Base-by-base conservation (phyloP, 441 rosid genomes). In the Breynia disticha region DNA sequence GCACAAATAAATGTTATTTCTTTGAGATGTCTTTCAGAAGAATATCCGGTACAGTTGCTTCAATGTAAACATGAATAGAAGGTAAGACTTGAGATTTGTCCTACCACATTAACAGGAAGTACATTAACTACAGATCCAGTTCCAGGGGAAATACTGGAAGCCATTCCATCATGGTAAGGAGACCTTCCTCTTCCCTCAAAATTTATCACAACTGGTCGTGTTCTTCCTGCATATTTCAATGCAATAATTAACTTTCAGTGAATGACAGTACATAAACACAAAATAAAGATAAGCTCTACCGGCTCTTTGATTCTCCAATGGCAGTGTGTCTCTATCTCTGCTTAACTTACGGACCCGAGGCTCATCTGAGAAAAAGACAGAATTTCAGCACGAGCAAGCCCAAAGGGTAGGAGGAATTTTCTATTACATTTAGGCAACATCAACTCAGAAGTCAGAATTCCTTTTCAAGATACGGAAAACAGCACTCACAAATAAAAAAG, bases 171-270 rank as follows among this genome's bases (percentile, higher is more conserved):
- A 57, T 42, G 61, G 70, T 71, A 81, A 47, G 74, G 65, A 69
- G 79, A 65, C 68, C 84, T 74, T 67, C 95, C 94, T 72, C 88
- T 78, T 71, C 76, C 83, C 68, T 85, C 97, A 81, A 86, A 80
- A 68, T 83, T 84, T 50, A 80, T 54, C 48, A 53, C 79, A 59
- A 79, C 68, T 35, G 90, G 59, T 43, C 67, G 89, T 75, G 73
- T 70, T 73, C 85, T 76, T 71, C 97, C 97, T 93, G 69, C 54
- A 63, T 21, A 54, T 59, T 60, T 68, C 47, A 61, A 39, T 16
- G 49, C 22, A 50, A 16, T 65, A 63, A 22, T 37, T 5, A 47
- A 19, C 60, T 46, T 49, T 19, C 41, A 49, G 48, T 59, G 16
- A 15, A 15, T 32, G 48, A 54, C 35, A 58, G 32, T 71, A 55